Conservation (phyloP, 306 rosid genomes). For the Begonia masoniana region DNA sequence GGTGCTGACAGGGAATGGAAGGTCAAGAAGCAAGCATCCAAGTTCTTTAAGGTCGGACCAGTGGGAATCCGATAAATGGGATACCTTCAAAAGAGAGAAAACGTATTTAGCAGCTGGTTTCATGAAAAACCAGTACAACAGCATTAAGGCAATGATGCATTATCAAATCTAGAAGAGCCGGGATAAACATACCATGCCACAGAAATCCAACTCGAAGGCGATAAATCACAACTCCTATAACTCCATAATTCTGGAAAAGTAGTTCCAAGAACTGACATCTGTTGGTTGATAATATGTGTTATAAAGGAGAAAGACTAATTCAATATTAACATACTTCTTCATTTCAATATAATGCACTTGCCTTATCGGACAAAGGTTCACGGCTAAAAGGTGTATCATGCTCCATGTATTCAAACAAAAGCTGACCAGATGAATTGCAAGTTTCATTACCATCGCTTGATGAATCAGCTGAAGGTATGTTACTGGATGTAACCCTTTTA, state of each 20-base stretch:
- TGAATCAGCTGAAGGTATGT: constrained; percentile 40
- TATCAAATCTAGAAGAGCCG: not conserved
- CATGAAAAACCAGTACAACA: not conserved
- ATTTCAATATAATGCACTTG: constrained; percentile 25
- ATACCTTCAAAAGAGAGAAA: constrained; percentile 42
- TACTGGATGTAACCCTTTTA: constrained; percentile 28
- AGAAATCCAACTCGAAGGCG: constrained; percentile 86
- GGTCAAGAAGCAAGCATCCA: constrained; percentile 82
- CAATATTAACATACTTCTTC: not conserved
- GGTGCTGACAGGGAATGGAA: constrained; percentile 56
- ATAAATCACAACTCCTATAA: constrained; percentile 71
- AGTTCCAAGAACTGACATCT: constrained; percentile 57
- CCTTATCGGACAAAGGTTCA: constrained; percentile 83
- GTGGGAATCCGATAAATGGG: constrained; percentile 93
- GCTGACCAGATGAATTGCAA: constrained; percentile 48
- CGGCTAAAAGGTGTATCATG: constrained; percentile 70
- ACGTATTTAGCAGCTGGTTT: not conserved
- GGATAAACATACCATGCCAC: constrained; percentile 59
- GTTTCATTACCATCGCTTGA: constrained; percentile 64
- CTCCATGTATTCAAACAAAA: constrained; percentile 61
- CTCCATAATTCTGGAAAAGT: constrained; percentile 69
- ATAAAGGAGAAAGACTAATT: constrained; percentile 7
- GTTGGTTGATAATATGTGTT: constrained; percentile 14
- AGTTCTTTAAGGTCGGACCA: constrained; percentile 75
- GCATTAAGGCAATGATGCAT: not conserved